Base-by-base conservation (phyloP, 1,139 yeast species). In the Pichia sp. region DNA sequence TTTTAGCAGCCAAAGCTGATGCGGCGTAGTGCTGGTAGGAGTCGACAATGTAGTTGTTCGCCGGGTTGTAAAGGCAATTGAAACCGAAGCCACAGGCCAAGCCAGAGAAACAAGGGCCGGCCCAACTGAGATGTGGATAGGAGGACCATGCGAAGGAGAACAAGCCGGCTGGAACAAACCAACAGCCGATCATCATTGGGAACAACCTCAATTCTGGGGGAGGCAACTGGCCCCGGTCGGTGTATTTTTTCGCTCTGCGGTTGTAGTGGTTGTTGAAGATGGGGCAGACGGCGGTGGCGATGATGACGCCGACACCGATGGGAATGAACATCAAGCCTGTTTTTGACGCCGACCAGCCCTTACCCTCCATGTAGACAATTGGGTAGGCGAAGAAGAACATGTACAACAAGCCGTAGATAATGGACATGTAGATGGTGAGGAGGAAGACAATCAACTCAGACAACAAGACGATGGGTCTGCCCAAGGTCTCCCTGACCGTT, bases 251-350 rank as follows among this genome's bases (percentile, higher is more conserved):
- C 1, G 84, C 82, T 55, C 82, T 72, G 59, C 64, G 75, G 64
- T 75, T 75, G 70, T 84, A 86, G 61, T 84, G 85, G 15, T 62
- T 75, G 73, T 86, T 86, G 64, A 85, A 74, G 23, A 70, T 69
- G 38, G 90, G 89, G 2, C 90, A 76, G 32, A 75, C 59, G 0
- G 67, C 68, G 4, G 83, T 73, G 1, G 88, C 80, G 10, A 70
- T 6, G 2, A 84, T 45, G 48, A 84, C 85, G 61, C 95, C 93
- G 50, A 77, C 84, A 40, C 84, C 87, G 59, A 86, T 76, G 26
- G 97, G 96, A 65, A 90, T 85, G 64, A 87, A 82, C 87, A 90
- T 87, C 61, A 90, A 74, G 32, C 97, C 97, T 54, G 86, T 82
- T 54, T 76, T 76, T 60, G 87, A 85, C 65, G 85, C 90, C 55